Base-by-base conservation (phyloP, 1,284 basidiomycete species). In the Ceratobasidium sp. region DNA sequence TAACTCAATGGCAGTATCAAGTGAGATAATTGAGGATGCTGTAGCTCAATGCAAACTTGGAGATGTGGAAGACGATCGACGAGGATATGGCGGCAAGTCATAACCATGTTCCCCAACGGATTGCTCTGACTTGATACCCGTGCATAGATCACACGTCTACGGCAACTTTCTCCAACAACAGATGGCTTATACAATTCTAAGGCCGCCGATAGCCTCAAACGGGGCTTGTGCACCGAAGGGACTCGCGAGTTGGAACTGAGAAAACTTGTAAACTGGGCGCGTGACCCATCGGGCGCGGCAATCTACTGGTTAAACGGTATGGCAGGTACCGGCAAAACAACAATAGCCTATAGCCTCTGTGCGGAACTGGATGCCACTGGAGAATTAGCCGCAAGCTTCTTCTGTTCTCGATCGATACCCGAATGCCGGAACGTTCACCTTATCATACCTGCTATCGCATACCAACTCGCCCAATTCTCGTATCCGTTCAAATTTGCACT, bases 291-390 rank as follows among this genome's bases (percentile, higher is more conserved):
- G 1, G 36, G 48, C n/a, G 18, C 28, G n/a, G 41, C 32, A 12
- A 53, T 41, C 32, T 65, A 39, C 48, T 64, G 61, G 61, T 28
- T 64, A 16, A 52, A 52, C 32, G 61, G 61, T 12, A 64, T 64
- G 61, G 45, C 61, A 21, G 61, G 61, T 14, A 64, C 61, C 1
- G 61, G 61, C 28, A 64, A 64, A 28, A 64, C 61, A 5, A 64
- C 61, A 1, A 52, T 64, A 8, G n/a, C 61, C 16, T 58, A 58
- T 23, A 65, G 62, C 23, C 21, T 65, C 6, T 65, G 62, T 43
- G 36, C 21, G 3, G 18, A 65, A 30, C 48, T 65, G 1, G 30
- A 53, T 1, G 9, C 12, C 21, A 39, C 18, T 23, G n/a, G 23
- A 9, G 12, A 34, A 12, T 32, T 65, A 4, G 62, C 32, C 9